Evolutionary conservation across 2,329 filamentous ascomycete genomes (phyloP).

Genomic region (Talaromyces sp.): DNA sequence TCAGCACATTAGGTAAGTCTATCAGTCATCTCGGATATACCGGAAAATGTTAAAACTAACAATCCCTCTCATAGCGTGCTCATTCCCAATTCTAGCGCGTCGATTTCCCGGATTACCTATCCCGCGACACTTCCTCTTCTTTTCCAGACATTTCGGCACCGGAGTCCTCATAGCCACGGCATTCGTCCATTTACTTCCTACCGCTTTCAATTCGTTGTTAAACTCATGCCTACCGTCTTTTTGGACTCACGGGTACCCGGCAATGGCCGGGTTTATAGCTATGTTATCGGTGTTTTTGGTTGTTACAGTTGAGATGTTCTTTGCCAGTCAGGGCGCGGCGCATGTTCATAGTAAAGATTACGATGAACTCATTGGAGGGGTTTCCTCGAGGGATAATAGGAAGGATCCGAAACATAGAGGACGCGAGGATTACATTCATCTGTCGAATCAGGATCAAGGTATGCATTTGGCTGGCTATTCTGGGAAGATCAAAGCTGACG

Average conservation of each 20-base stretch:
- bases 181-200: conserved; percentile 60
- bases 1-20: conserved; percentile 45
- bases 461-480: not conserved
- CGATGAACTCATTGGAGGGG: conserved; percentile 41
- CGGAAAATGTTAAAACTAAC: conserved; percentile 15
- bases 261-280: conserved; percentile 75
- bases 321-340: conserved; percentile 66
- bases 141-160: conserved; percentile 58
- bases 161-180: conserved; percentile 57
- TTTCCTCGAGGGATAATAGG: conserved; percentile 16
- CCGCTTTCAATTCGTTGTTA: conserved; percentile 59
- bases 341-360: conserved; percentile 57
- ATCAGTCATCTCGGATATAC: not conserved
- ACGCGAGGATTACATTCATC: conserved; percentile 22
- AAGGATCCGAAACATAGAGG: conserved; percentile 20
- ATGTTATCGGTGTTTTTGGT: conserved; percentile 81
- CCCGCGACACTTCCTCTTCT: conserved; percentile 57
- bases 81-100: conserved; percentile 59
- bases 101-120: conserved; percentile 59
- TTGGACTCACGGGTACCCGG: conserved; percentile 75
- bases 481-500: not conserved
- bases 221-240: conserved; percentile 69
- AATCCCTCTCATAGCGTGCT: conserved; percentile 48
- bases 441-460: conserved; percentile 12
- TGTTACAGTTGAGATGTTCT: conserved; percentile 82